A percentile compares a stretch with the other conserved stretches of the same genome.
Evolutionary conservation across 2,329 filamentous ascomycete species (phyloP).

Genomic region (Aureobasidium musti): DNA sequence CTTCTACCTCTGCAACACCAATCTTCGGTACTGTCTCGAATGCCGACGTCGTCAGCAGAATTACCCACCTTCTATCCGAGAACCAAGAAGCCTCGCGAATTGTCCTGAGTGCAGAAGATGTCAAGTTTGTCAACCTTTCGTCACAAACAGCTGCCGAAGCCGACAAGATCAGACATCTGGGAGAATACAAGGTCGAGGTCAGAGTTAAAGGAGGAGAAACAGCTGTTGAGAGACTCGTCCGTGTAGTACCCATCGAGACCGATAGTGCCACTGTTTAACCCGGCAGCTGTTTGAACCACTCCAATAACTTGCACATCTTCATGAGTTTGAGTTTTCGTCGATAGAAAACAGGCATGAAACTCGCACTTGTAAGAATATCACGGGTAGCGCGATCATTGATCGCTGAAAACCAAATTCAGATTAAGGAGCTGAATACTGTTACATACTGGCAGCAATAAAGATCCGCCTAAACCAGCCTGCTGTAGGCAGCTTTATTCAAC

Average conservation of each 20-base stretch:
- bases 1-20: slow-evolving; percentile 37
- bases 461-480: neutral
- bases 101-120: slow-evolving; percentile 52
- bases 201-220: slow-evolving; percentile 51
- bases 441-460: slow-evolving; percentile 22
- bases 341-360: neutral
- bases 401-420: neutral
- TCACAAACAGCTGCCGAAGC: slow-evolving; percentile 42
- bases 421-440: slow-evolving; percentile 1
- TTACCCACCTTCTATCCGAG: slow-evolving; percentile 53
- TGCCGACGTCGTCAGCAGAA: slow-evolving; percentile 52
- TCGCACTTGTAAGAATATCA: neutral
- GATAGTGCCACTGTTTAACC: neutral
- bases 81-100: slow-evolving; percentile 56
- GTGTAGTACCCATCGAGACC: slow-evolving; percentile 37
- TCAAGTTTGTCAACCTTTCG: slow-evolving; percentile 50
- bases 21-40: slow-evolving; percentile 60
- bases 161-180: slow-evolving; percentile 55
- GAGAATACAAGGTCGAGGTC: slow-evolving; percentile 56
- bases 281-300: neutral
- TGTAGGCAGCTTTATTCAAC: slow-evolving; percentile 16
- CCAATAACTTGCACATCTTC: neutral
- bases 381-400: neutral
- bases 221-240: slow-evolving; percentile 46
- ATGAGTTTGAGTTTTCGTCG: neutral